phyloP scores from a whole-genome alignment of 495 filamentous ascomycete species.

The Neurospora sp. region DNA sequence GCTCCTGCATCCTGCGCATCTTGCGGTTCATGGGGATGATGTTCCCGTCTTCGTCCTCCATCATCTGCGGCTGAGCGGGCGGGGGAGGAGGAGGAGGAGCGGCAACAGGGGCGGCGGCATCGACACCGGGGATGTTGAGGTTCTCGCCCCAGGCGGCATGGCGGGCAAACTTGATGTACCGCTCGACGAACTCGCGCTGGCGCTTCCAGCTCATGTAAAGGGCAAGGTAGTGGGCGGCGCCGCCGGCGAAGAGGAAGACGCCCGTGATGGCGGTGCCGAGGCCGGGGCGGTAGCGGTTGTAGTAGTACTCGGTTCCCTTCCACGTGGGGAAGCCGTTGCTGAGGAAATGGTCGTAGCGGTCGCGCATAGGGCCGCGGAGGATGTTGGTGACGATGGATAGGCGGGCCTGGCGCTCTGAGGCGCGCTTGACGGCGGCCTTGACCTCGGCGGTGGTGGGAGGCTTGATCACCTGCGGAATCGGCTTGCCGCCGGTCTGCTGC shows the following conservation, averaged over 20 bases:
- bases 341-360: constrained; percentile 93
- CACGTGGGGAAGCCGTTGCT: constrained; percentile 89
- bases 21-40: constrained; percentile 64
- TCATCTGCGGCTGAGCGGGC: constrained; percentile 23
- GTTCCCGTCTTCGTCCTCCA: constrained; percentile 37
- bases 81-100: constrained; percentile 22
- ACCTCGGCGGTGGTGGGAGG: constrained; percentile 63
- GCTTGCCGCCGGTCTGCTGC: constrained; percentile 41
- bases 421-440: constrained; percentile 60
- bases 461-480: constrained; percentile 58
- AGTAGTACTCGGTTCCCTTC: constrained; percentile 98
- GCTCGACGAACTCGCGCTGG: constrained; percentile 78
- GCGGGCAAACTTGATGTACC: constrained; percentile 84
- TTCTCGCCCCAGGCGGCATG: constrained; percentile 73
- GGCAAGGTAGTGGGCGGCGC: constrained; percentile 73
- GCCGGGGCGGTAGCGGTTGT: constrained; percentile 82
- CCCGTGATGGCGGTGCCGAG: constrained; percentile 73
- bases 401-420: constrained; percentile 68
- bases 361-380: constrained; percentile 65
- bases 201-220: constrained; percentile 78
- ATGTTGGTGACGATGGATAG: constrained; percentile 76
- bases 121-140: constrained; percentile 48
- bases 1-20: constrained; percentile 79
- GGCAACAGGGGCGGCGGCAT: constrained; percentile 32
- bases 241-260: constrained; percentile 76